phyloP scores from a whole-genome alignment of 192 early-diverging fungal genomes.

The Backusella morwellensis region DNA sequence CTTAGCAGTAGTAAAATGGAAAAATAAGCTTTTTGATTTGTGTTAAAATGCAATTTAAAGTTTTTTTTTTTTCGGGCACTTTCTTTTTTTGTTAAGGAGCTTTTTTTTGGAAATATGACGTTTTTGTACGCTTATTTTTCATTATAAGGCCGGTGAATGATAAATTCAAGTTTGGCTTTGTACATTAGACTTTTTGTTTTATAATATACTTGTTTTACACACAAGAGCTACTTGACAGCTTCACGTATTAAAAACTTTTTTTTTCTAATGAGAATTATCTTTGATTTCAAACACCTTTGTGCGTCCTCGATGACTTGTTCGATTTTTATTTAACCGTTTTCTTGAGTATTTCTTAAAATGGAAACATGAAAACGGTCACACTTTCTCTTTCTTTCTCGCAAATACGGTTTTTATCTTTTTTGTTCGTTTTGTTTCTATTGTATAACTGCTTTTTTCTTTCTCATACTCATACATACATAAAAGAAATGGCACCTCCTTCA shows the following conservation, averaged over 20 bases:
- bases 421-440: slow-evolving; percentile 1
- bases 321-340: not conserved
- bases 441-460: not conserved
- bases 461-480: not conserved
- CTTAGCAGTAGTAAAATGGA: no score
- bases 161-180: no score
- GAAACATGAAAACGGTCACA: not conserved
- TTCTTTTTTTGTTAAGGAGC: not conserved
- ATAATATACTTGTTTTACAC: no score
- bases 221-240: not conserved
- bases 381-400: not conserved
- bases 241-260: not conserved
- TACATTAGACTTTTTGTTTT: no score
- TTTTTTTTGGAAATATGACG: not conserved
- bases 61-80: not conserved
- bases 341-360: not conserved
- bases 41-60: not conserved
- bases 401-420: not conserved
- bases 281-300: not conserved
- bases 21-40: slow-evolving; percentile 4
- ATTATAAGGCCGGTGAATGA: no score
- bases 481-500: slow-evolving; percentile 15
- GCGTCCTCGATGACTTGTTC: not conserved
- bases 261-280: not conserved
- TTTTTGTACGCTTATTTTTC: no score